Evolutionary conservation across 805 yeast genomes (phyloP).

Genomic region (Brettanomyces sp.): DNA sequence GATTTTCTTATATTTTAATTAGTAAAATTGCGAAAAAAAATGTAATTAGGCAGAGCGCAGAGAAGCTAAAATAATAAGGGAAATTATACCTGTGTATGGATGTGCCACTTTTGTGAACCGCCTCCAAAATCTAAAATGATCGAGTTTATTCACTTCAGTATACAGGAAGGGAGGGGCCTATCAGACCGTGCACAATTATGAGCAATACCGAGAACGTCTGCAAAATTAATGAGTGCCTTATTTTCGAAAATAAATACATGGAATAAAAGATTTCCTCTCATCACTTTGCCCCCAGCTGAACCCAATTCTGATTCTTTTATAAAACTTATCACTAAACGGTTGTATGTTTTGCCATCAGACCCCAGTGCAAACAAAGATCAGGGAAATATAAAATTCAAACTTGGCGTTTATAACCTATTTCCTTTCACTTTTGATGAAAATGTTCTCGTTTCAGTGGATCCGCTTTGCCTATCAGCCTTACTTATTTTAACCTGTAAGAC

Average conservation of each 20-base stretch:
- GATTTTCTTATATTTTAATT: too few species aligned
- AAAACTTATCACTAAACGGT: constrained; percentile 13
- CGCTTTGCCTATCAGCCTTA: constrained; percentile 40
- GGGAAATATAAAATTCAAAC: constrained; percentile 26
- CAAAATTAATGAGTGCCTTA: not conserved
- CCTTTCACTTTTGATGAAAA: constrained; percentile 21
- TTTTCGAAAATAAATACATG: not conserved
- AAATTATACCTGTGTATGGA: too few species aligned
- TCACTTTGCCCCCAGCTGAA: constrained; percentile 29
- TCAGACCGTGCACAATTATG: too few species aligned
- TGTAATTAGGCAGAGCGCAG: too few species aligned
- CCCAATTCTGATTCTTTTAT: constrained; percentile 8
- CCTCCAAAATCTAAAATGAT: too few species aligned
- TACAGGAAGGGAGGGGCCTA: too few species aligned
- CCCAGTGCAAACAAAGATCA: constrained; percentile 15
- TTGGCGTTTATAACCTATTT: constrained; percentile 45
- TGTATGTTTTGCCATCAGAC: constrained; percentile 8
- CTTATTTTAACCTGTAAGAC: constrained; percentile 39
- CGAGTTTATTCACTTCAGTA: too few species aligned
- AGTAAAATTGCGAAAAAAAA: too few species aligned
- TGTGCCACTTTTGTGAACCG: too few species aligned
- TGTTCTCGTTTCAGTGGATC: constrained; percentile 44
- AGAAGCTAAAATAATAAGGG: too few species aligned
- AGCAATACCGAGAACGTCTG: too few species aligned
- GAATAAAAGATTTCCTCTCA: constrained; percentile 37